Evolutionary conservation across 75 land plant genomes (phyloP).

Genomic region (Pinus taeda): DNA sequence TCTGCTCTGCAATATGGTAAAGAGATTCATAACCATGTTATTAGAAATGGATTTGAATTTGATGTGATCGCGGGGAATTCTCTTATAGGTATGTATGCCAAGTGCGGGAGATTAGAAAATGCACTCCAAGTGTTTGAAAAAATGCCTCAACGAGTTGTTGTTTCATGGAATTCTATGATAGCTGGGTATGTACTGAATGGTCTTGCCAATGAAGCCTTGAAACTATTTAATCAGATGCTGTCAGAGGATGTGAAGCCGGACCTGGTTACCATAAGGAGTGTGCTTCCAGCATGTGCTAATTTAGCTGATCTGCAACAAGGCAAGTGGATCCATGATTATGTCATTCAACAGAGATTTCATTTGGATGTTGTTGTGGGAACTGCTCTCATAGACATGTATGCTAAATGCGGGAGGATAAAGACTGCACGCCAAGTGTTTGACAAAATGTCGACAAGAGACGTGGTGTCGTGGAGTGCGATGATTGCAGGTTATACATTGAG

Average conservation of each 20-base stretch:
- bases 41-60: slow-evolving; percentile 30
- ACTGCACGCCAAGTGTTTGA: slow-evolving; percentile 14
- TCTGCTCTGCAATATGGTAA: slow-evolving; percentile 47
- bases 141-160: slow-evolving; percentile 49
- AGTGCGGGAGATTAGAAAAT: slow-evolving; percentile 18
- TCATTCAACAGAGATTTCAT: slow-evolving; percentile 7
- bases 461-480: slow-evolving; percentile 23
- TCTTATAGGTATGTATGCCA: slow-evolving; percentile 48
- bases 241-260: slow-evolving; percentile 29
- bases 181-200: slow-evolving; percentile 36
- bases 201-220: slow-evolving; percentile 15
- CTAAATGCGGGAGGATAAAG: slow-evolving; percentile 12
- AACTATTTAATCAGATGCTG: slow-evolving; percentile 39
- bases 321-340: slow-evolving; percentile 3
- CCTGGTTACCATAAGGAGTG: slow-evolving; percentile 43
- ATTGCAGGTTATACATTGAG: slow-evolving; percentile 7
- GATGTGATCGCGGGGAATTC: slow-evolving; percentile 46
- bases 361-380: slow-evolving; percentile 7
- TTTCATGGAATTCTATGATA: slow-evolving; percentile 80
- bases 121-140: slow-evolving; percentile 45
- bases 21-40: slow-evolving; percentile 58
- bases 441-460: slow-evolving; percentile 7
- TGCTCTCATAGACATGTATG: slow-evolving; percentile 17
- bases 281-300: slow-evolving; percentile 64
- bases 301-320: slow-evolving; percentile 47